Evolutionary conservation across 192 early-diverging fungal genomes (phyloP).

Genomic region (Backusella tuberculispora): DNA sequence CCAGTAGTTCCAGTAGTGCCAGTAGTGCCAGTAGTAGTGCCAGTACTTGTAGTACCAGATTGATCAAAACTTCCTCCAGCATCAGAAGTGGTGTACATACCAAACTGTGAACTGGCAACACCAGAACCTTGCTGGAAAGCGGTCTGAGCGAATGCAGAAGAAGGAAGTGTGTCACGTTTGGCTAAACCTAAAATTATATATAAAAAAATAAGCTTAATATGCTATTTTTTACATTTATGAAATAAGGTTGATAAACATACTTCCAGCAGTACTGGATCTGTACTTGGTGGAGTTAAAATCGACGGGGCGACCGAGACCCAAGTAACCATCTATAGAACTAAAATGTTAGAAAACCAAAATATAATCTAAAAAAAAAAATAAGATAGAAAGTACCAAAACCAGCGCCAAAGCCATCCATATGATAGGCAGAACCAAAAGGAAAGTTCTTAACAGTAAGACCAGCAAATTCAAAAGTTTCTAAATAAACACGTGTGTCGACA

Average conservation of each 20-base stretch:
- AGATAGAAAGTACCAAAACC: slow-evolving; percentile 24
- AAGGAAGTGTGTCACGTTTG: slow-evolving; percentile 26
- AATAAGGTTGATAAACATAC: neutral
- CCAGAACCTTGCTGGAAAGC: slow-evolving; percentile 35
- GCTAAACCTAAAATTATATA: slow-evolving; percentile 17
- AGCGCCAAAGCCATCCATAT: slow-evolving; percentile 36
- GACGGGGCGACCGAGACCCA: slow-evolving; percentile 40
- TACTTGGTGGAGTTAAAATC: slow-evolving; percentile 34
- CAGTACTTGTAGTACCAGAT: slow-evolving; percentile 1
- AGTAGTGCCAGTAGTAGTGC: neutral
- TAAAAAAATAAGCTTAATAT: neutral
- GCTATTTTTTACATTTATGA: neutral
- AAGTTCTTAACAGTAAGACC: slow-evolving; percentile 34
- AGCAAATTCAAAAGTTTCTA: slow-evolving; percentile 37
- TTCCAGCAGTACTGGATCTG: slow-evolving; percentile 11
- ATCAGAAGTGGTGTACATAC: slow-evolving; percentile 33
- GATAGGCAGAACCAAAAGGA: slow-evolving; percentile 42
- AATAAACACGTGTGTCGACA: slow-evolving; percentile 40
- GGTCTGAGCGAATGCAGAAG: slow-evolving; percentile 28
- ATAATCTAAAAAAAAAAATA: neutral
- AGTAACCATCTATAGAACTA: slow-evolving; percentile 35
- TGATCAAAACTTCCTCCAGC: slow-evolving; percentile 13
- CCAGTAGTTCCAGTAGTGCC: neutral
- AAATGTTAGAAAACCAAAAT: neutral
- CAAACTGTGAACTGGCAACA: slow-evolving; percentile 36